These are phyloP conservation scores for Xylaria venustula DNA, from an alignment of 495 filamentous ascomycete genomes.

Conservation along the genomic window DNA sequence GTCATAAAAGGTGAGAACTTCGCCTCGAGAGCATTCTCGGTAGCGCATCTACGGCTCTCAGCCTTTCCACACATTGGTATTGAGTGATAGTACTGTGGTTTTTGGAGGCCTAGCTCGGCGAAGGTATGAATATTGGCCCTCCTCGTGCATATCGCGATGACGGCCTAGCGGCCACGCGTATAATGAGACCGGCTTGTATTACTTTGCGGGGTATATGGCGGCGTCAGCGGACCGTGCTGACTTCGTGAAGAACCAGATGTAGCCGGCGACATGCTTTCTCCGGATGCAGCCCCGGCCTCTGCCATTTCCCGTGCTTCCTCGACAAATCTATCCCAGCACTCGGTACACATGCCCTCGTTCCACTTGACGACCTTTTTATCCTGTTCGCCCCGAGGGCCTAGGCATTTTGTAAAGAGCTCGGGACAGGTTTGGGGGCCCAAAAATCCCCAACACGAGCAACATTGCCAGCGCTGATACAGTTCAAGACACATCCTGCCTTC, in stretches of 20 bases:
- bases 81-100: background rate
- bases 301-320: slow-evolving; percentile 33
- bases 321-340: slow-evolving; percentile 32
- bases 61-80: slow-evolving; percentile 2
- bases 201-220: background rate
- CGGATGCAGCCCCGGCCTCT: slow-evolving; percentile 22
- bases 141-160: background rate
- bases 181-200: background rate
- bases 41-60: background rate
- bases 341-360: slow-evolving; percentile 35
- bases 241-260: slow-evolving; percentile 17
- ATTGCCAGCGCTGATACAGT: slow-evolving; percentile 31
- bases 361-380: slow-evolving; percentile 32
- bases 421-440: slow-evolving; percentile 27
- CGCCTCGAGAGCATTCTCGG: background rate
- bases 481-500: slow-evolving; percentile 32
- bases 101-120: background rate
- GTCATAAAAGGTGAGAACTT: background rate
- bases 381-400: slow-evolving; percentile 30
- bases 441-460: slow-evolving; percentile 32
- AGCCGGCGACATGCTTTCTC: slow-evolving; percentile 7
- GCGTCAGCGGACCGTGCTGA: background rate
- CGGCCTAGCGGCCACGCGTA: background rate
- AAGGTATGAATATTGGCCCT: background rate
- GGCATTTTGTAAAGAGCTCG: slow-evolving; percentile 29